A percentile compares a stretch with the other conserved stretches of the same genome.
Conservation (phyloP, 129 eudicot genomes). For the Cynara cardunculus region DNA sequence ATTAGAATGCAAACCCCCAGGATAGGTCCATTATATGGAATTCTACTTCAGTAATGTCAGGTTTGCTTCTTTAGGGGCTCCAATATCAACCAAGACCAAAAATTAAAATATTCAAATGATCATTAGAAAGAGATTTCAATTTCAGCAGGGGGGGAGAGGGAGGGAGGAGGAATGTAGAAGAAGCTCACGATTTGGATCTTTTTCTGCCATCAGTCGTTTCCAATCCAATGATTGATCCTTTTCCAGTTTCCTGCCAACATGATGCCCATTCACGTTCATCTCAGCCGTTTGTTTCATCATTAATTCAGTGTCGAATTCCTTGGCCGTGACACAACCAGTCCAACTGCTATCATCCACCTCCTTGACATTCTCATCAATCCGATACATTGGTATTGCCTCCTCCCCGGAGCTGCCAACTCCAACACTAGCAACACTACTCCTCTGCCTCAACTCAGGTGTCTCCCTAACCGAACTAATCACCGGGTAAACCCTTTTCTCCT, state of each 20-base stretch:
- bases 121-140: not conserved
- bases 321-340: conserved; percentile 11
- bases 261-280: conserved; percentile 45
- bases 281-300: conserved; percentile 19
- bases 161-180: not conserved
- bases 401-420: conserved; percentile 6
- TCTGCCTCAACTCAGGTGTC: conserved; percentile 54
- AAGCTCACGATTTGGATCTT: conserved; percentile 61
- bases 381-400: conserved; percentile 16
- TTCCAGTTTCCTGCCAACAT: conserved; percentile 46
- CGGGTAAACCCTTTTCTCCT: conserved; percentile 28
- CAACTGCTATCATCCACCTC: conserved; percentile 27
- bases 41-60: conserved; percentile 2
- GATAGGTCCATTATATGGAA: not conserved
- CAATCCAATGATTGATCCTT: conserved; percentile 63
- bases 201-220: conserved; percentile 55
- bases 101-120: not conserved
- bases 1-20: not conserved
- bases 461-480: conserved; percentile 30
- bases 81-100: conserved; percentile 10
- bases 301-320: conserved; percentile 31
- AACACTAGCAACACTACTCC: conserved; percentile 39
- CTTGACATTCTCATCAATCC: conserved; percentile 43
- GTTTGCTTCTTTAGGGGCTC: conserved; percentile 12
- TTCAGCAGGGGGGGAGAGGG: not conserved